A percentile compares a stretch with the other conserved stretches of the same genome.
Evolutionary conservation across 2,329 filamentous ascomycete species (phyloP).

Genomic region (Aspergillus costaricaensis): DNA sequence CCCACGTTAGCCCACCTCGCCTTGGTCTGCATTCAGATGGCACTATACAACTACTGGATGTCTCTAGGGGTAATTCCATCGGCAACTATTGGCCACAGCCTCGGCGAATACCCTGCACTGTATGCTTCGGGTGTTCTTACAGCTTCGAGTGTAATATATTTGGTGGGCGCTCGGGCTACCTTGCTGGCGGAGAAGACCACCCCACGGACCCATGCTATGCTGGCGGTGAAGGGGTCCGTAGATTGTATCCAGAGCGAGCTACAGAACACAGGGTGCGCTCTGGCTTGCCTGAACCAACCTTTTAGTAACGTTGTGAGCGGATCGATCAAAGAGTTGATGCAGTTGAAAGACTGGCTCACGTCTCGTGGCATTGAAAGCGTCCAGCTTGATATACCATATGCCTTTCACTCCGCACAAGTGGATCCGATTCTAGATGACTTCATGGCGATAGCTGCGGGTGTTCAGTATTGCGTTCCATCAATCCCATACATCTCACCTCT

Average conservation of each 20-base stretch:
- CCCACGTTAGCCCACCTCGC: slow-evolving; percentile 28
- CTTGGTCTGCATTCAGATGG: slow-evolving; percentile 45
- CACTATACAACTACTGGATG: slow-evolving; percentile 38
- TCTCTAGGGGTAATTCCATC: slow-evolving; percentile 41
- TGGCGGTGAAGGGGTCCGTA: slow-evolving; percentile 43
- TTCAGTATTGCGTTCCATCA: slow-evolving; percentile 41
- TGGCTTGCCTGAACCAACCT: slow-evolving; percentile 46
- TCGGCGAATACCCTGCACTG: slow-evolving; percentile 37
- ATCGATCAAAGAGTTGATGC: slow-evolving; percentile 37
- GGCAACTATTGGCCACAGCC: slow-evolving; percentile 44
- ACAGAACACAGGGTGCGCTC: slow-evolving; percentile 27
- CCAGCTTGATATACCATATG: slow-evolving; percentile 45
- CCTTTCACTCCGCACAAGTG: slow-evolving; percentile 50
- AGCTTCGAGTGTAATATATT: slow-evolving; percentile 26
- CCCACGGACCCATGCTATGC: slow-evolving; percentile 36
- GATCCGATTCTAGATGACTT: slow-evolving; percentile 48
- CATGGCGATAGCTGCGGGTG: slow-evolving; percentile 35
- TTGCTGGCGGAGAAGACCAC: slow-evolving; percentile 25
- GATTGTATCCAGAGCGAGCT: slow-evolving; percentile 33
- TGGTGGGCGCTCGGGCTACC: slow-evolving; percentile 29
- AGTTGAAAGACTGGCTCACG: slow-evolving; percentile 29
- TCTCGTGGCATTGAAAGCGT: slow-evolving; percentile 41
- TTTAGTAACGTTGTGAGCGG: slow-evolving; percentile 40
- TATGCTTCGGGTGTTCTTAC: slow-evolving; percentile 29
- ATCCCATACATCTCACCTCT: slow-evolving; percentile 50